Conservation (phyloP, 2,329 filamentous ascomycete genomes). For the Calonectria honghensis region DNA sequence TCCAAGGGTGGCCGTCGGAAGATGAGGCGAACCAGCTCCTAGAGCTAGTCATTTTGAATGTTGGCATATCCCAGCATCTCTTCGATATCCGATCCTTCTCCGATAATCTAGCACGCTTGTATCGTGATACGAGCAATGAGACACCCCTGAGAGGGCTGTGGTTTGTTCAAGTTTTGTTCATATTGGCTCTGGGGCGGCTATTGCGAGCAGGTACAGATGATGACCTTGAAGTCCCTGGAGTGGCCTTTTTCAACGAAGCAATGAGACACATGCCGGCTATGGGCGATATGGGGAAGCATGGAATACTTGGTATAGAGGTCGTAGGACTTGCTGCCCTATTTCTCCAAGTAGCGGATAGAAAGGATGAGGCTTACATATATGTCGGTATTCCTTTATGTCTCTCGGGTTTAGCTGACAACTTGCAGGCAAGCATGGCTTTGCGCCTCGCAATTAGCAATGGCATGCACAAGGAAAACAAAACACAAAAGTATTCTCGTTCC, state of each 20-base stretch:
- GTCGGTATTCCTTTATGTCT: slow-evolving; percentile 2
- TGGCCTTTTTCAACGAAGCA: slow-evolving; percentile 44
- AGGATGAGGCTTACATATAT: slow-evolving; percentile 45
- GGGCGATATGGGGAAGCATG: slow-evolving; percentile 38
- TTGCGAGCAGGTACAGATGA: slow-evolving; percentile 39
- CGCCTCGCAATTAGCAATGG: slow-evolving; percentile 34
- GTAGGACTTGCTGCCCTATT: slow-evolving; percentile 42
- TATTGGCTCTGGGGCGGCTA: slow-evolving; percentile 41
- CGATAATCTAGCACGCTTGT: slow-evolving; percentile 36
- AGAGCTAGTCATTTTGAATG: slow-evolving; percentile 41
- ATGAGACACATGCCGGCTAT: slow-evolving; percentile 41
- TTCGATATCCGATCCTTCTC: slow-evolving; percentile 44
- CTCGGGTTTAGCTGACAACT: background rate
- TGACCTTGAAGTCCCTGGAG: slow-evolving; percentile 36
- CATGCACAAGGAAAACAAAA: slow-evolving; percentile 31
- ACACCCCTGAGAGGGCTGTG: slow-evolving; percentile 32
- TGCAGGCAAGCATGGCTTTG: slow-evolving; percentile 42
- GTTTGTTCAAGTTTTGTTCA: slow-evolving; percentile 42
- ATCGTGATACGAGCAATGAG: slow-evolving; percentile 26
- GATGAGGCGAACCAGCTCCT: slow-evolving; percentile 43
- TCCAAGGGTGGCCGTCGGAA: slow-evolving; percentile 42
- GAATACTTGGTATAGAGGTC: slow-evolving; percentile 39
- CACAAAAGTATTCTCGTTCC: slow-evolving; percentile 34
- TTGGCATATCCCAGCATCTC: slow-evolving; percentile 46
- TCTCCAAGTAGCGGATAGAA: slow-evolving; percentile 44